Percentiles rank a stretch among this genome's conserved stretches.
Evolutionary conservation across 1,284 basidiomycete genomes (phyloP).

Genomic region (Volvariella surrecta): DNA sequence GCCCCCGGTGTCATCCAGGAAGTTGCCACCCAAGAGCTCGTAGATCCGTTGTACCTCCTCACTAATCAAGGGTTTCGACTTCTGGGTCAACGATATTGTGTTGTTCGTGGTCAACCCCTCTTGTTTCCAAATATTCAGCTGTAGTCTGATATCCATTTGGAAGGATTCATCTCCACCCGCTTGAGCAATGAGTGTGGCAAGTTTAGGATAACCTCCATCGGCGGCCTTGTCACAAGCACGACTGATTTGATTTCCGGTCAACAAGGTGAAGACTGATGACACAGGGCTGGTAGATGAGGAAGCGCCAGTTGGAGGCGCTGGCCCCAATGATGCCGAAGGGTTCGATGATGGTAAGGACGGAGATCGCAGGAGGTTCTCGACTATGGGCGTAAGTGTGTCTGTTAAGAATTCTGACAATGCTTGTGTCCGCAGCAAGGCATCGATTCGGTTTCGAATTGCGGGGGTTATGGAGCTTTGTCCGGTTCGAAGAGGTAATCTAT

Average conservation of each 20-base stretch:
- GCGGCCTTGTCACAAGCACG: slow-evolving; percentile 75
- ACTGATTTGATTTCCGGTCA: slow-evolving; percentile 85
- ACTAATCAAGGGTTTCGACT: slow-evolving; percentile 16
- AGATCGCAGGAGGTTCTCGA: slow-evolving; percentile 67
- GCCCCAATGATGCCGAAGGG: not conserved
- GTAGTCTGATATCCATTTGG: slow-evolving; percentile 66
- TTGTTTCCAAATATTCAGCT: slow-evolving; percentile 81
- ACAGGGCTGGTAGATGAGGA: not conserved
- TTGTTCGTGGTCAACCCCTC: slow-evolving; percentile 25
- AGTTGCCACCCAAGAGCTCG: slow-evolving; percentile 77
- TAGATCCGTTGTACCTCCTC: slow-evolving; percentile 74
- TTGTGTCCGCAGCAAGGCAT: slow-evolving; percentile 53
- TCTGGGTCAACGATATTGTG: slow-evolving; percentile 12
- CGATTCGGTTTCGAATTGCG: slow-evolving; percentile 54
- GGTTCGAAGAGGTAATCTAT: slow-evolving; percentile 35
- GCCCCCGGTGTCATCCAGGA: slow-evolving; percentile 52
- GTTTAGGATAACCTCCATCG: slow-evolving; percentile 73
- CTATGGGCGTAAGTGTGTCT: slow-evolving; percentile 28
- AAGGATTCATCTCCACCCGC: slow-evolving; percentile 77
- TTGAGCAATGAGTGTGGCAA: slow-evolving; percentile 91
- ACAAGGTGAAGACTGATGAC: slow-evolving; percentile 54
- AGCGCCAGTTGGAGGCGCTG: slow-evolving; percentile 13
- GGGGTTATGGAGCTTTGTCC: slow-evolving; percentile 34
- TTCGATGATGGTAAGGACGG: not conserved
- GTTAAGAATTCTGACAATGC: not conserved